Evolutionary conservation across 208 protist genomes (phyloP).

Genomic region (Lotmaria passim): DNA sequence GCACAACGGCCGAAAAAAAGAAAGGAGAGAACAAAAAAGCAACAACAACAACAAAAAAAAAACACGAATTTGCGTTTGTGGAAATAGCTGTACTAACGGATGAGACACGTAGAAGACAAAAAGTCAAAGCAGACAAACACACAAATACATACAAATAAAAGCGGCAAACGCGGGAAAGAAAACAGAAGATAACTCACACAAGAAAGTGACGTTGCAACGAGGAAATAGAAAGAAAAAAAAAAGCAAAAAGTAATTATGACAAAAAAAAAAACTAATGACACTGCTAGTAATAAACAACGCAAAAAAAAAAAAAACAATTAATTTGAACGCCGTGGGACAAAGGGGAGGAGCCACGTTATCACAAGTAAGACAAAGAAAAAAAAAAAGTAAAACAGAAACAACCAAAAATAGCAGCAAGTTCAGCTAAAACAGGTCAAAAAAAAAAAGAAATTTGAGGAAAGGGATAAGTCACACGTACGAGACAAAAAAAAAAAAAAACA

Average conservation of each 20-base stretch:
- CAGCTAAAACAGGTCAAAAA: no score
- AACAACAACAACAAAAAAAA: constrained; percentile 1
- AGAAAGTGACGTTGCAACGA: background rate
- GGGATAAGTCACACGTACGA: no score
- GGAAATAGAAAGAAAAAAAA: constrained; percentile 4
- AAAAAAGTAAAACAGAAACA: no score
- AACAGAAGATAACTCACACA: constrained; percentile 4
- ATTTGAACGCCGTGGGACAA: no score
- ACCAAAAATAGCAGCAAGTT: no score
- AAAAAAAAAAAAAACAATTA: background rate
- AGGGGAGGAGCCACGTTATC: no score
- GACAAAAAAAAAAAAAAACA: no score
- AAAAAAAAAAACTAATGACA: constrained; percentile 1
- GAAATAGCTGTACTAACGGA: background rate
- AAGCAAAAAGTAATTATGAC: background rate
- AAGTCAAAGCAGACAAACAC: background rate
- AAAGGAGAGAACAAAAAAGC: constrained; percentile 4
- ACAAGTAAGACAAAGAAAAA: no score
- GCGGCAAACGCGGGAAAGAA: background rate
- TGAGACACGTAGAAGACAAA: background rate
- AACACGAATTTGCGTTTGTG: no score
- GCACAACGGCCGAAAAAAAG: constrained; percentile 1
- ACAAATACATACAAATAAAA: background rate
- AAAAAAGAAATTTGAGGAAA: no score
- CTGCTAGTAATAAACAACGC: no score